Evolutionary conservation across 805 yeast species (phyloP).

Genomic region (Yamadazyma phyllophila): DNA sequence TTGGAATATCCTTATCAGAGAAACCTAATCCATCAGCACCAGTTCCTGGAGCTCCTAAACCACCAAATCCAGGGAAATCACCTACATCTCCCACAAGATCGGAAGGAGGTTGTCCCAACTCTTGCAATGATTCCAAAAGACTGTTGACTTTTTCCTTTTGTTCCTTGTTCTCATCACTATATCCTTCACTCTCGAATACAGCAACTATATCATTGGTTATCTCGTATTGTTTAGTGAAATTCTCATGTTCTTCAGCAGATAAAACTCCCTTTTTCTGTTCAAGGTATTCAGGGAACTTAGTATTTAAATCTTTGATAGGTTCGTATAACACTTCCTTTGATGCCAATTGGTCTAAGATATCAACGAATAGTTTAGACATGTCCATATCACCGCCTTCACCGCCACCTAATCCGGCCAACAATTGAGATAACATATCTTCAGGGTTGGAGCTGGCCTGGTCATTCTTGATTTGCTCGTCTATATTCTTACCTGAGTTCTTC

Average conservation of each 20-base stretch:
- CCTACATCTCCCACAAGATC: conserved; percentile 64
- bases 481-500: conserved; percentile 69
- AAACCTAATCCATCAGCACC: conserved; percentile 42
- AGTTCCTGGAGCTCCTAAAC: conserved; percentile 38
- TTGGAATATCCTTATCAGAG: conserved; percentile 53
- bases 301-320: conserved; percentile 78
- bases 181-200: conserved; percentile 64
- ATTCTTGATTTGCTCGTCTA: conserved; percentile 57
- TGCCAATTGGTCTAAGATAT: conserved; percentile 77
- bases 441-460: conserved; percentile 40
- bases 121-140: conserved; percentile 67
- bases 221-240: conserved; percentile 60
- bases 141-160: conserved; percentile 51
- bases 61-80: conserved; percentile 46
- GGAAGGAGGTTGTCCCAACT: conserved; percentile 75
- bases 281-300: conserved; percentile 73
- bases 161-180: conserved; percentile 48
- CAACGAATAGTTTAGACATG: conserved; percentile 60
- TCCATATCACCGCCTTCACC: conserved; percentile 49
- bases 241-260: conserved; percentile 44
- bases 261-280: conserved; percentile 47
- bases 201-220: conserved; percentile 60
- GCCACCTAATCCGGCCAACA: conserved; percentile 49
- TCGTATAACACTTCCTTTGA: conserved; percentile 84
- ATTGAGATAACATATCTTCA: conserved; percentile 59